phyloP scores from a whole-genome alignment of 768 basidiomycete genomes.

The Cantharellus cinnabarinus region DNA sequence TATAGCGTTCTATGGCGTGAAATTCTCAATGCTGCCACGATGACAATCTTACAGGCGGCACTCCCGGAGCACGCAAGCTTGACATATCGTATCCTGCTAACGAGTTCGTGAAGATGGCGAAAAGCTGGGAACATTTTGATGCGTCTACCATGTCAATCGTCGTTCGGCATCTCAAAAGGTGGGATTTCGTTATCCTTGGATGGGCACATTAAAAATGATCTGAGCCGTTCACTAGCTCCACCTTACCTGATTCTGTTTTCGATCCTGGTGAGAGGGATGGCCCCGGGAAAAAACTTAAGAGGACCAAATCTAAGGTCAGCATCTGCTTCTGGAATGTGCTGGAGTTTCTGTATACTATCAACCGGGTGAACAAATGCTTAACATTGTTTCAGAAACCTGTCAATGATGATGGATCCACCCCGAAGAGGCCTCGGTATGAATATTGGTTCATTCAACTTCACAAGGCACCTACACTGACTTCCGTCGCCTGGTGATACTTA shows the following conservation, averaged over 20 bases:
- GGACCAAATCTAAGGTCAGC: conserved; percentile 45
- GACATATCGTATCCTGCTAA: conserved; percentile 96
- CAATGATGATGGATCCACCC: too few relatives aligned
- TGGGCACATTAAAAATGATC: neutral
- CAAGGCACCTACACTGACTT: too few relatives aligned
- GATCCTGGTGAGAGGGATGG: conserved; percentile 65
- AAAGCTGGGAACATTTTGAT: conserved; percentile 90
- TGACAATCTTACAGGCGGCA: conserved; percentile 32
- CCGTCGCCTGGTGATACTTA: too few relatives aligned
- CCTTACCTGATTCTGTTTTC: conserved; percentile 64
- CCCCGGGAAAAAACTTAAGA: conserved; percentile 34
- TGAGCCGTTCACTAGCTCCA: conserved; percentile 26
- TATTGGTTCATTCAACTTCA: too few relatives aligned
- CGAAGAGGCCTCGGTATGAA: too few relatives aligned
- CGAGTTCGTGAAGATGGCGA: conserved; percentile 85
- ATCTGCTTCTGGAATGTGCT: too few relatives aligned
- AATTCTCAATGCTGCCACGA: conserved; percentile 2
- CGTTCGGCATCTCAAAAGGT: conserved; percentile 87
- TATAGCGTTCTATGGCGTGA: neutral
- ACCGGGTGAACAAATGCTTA: too few relatives aligned
- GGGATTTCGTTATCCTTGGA: conserved; percentile 10
- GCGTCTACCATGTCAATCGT: conserved; percentile 84
- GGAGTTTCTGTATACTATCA: too few relatives aligned
- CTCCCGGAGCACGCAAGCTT: conserved; percentile 58
- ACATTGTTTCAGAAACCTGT: too few relatives aligned